phyloP scores from a whole-genome alignment of 2,329 filamentous ascomycete species.

The Penicillium expansum region DNA sequence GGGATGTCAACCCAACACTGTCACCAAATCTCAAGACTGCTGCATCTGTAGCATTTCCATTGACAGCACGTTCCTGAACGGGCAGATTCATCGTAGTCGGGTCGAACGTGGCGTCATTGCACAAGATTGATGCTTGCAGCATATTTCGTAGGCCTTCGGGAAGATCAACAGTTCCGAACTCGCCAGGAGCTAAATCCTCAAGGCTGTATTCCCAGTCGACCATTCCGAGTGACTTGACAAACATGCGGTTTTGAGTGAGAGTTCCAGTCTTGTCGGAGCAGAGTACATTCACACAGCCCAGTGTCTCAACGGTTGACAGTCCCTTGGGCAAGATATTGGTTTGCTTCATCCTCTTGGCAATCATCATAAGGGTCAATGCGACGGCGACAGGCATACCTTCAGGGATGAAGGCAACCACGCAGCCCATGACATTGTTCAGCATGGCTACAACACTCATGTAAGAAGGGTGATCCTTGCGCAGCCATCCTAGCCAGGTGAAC shows the following conservation, averaged over 20 bases:
- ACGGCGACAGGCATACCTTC: slow-evolving; percentile 71
- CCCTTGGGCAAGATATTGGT: slow-evolving; percentile 78
- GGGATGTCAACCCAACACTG: slow-evolving; percentile 56
- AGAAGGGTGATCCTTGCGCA: slow-evolving; percentile 61
- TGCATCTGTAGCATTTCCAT: slow-evolving; percentile 74
- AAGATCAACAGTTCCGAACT: slow-evolving; percentile 14
- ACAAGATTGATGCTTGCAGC: slow-evolving; percentile 62
- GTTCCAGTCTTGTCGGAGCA: slow-evolving; percentile 75
- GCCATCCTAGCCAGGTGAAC: slow-evolving; percentile 62
- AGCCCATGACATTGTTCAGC: slow-evolving; percentile 70
- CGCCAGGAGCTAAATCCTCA: slow-evolving; percentile 15
- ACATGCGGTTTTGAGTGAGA: slow-evolving; percentile 65
- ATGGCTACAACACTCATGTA: slow-evolving; percentile 72
- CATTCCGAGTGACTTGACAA: slow-evolving; percentile 47
- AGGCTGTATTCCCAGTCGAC: slow-evolving; percentile 25
- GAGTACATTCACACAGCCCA: slow-evolving; percentile 71
- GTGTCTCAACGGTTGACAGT: slow-evolving; percentile 73
- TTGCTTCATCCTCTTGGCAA: slow-evolving; percentile 71
- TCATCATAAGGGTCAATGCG: slow-evolving; percentile 70
- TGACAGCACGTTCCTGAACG: slow-evolving; percentile 61
- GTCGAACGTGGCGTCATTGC: slow-evolving; percentile 74
- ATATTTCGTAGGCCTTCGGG: slow-evolving; percentile 56
- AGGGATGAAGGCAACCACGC: slow-evolving; percentile 75
- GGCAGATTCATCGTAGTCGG: slow-evolving; percentile 60
- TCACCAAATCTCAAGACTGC: slow-evolving; percentile 72